Base-by-base conservation (phyloP, 1,284 basidiomycete species). In the Irpex sp. region DNA sequence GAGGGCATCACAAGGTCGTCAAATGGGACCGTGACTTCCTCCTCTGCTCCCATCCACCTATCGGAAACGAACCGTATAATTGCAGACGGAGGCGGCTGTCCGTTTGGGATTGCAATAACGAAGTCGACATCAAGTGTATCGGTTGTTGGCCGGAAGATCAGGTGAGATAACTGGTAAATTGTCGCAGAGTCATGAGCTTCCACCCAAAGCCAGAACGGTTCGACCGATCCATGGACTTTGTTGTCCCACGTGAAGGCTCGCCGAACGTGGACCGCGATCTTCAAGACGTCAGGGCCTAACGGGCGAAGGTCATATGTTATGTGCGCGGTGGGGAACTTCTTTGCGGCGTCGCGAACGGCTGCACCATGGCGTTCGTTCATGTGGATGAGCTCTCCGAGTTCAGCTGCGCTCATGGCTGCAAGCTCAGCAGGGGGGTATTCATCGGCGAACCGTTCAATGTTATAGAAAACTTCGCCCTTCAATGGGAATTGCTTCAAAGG, bases 141-240 rank as follows among this genome's bases (percentile, higher is more conserved):
- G 36, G 87, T 91, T n/a, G 82, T 81, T 67, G 86, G 85, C 47
- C 90, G 86, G 67, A 97, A 84, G 26, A 88, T 72, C 37, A 96
- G 77, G 70, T 89, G 88, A 1, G 88, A 80, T 67, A 92, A 84
- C 72, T 97, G 94, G n/a, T 97, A 82, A 69, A 99, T 97, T 48
- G 86, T 84, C 17, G 84, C 71, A 7, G 89, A 91, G 54, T 92
- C 84, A 38, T 91, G 83, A 71, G 97, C 94, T 77, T 99, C 96
- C 5, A 98, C 81, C 97, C 97, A 99, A 57, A 99, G 77, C 87
- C 95, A 97, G 78, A 99, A 98, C 1, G 94, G 91, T 75, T 99
- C 94, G 0, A 82, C 79, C 3, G 79, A 80, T 0, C 92, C 93
- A 68, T 97, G 96, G 3, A 90, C 71, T 73, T 87, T 91, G 36